Evolutionary conservation across 1,139 yeast species (phyloP), one percentile per base, ranked within the genome.

Genomic region (Scheffersomyces illinoinensis): DNA sequence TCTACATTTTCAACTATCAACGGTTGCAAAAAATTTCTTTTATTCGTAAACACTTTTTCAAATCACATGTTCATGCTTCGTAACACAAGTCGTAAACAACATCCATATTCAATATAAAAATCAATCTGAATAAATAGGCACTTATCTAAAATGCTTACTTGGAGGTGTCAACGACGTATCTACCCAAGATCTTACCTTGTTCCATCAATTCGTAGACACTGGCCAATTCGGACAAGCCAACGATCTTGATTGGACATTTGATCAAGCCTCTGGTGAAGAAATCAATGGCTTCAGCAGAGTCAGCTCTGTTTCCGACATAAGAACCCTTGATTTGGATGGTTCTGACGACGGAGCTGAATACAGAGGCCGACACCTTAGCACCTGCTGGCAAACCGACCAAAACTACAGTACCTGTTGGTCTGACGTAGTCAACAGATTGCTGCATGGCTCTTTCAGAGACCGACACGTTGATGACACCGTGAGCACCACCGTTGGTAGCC

Each of bases 291-390:
- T 88, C 93, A 65, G 90, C 82, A 52, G 91, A 83, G 73, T 89
- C 93, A 63, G 90, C 90, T 80, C 93, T 85, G 85, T 88, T 88
- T 71, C 93, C 93, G 60, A 89, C 93, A 69, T 88, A 88, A 54
- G 93, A 88, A 69, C 93, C 93, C 70, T 77, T 84, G 68, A 89
- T 85, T 67, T 79, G 78, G 64, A 88, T 80, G 53, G 90, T 85
- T 73, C 83, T 88, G 61, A 87, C 83, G 58, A 89, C 93, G 57
- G 89, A 84, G 51, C 82, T 81, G 72, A 89, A 88, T 57, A 89
- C 89, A 57, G 86, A 83, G 33, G 91, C 84, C 64, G 78, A 77
- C 66, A 88, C 86, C 66, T 85, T 83, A 55, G 93, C 90, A 68
- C 85, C 85, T 39, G 91, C 91, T 72, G 93, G 93, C 72, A 88